Conservation (phyloP, 2,329 filamentous ascomycete species). For the Aspergillus sp. region DNA sequence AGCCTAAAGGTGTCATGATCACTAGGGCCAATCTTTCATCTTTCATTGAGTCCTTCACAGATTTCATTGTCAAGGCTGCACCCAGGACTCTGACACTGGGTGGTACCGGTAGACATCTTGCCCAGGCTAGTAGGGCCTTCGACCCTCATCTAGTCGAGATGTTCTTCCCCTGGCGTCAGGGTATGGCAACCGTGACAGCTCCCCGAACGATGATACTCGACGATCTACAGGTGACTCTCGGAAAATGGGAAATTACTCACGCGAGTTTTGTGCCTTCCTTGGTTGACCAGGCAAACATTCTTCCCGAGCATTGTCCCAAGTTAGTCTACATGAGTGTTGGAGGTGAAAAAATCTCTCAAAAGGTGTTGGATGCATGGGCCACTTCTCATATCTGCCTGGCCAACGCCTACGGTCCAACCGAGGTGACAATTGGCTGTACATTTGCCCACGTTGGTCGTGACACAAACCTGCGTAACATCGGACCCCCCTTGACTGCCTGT, state of each 20-base stretch:
- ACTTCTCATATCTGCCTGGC: constrained; percentile 23
- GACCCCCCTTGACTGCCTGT: constrained; percentile 25
- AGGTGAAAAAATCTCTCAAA: constrained; percentile 37
- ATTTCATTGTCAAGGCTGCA: constrained; percentile 25
- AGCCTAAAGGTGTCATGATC: constrained; percentile 96
- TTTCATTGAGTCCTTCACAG: constrained; percentile 30
- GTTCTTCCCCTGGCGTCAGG: constrained; percentile 32
- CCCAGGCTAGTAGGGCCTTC: constrained; percentile 34
- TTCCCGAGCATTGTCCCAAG: constrained; percentile 24
- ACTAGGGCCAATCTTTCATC: constrained; percentile 53
- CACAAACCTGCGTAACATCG: constrained; percentile 32
- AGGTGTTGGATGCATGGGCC: constrained; percentile 32
- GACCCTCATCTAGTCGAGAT: constrained; percentile 32
- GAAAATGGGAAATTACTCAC: constrained; percentile 29
- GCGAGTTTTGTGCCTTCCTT: constrained; percentile 32
- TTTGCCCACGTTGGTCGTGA: constrained; percentile 23
- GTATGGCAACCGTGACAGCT: constrained; percentile 27
- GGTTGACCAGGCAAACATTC: constrained; percentile 24
- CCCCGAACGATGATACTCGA: constrained; percentile 28
- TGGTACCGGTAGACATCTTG: constrained; percentile 32
- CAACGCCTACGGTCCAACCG: constrained; percentile 38
- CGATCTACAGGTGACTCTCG: constrained; percentile 24
- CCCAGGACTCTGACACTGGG: constrained; percentile 24
- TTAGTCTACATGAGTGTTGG: constrained; percentile 32
- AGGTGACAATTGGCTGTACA: constrained; percentile 36